A percentile compares a stretch with the other conserved stretches of the same genome.
These are phyloP conservation scores for Orbilia blumenaviensis DNA, from an alignment of 2,329 filamentous ascomycete species.

Conservation along the genomic window DNA sequence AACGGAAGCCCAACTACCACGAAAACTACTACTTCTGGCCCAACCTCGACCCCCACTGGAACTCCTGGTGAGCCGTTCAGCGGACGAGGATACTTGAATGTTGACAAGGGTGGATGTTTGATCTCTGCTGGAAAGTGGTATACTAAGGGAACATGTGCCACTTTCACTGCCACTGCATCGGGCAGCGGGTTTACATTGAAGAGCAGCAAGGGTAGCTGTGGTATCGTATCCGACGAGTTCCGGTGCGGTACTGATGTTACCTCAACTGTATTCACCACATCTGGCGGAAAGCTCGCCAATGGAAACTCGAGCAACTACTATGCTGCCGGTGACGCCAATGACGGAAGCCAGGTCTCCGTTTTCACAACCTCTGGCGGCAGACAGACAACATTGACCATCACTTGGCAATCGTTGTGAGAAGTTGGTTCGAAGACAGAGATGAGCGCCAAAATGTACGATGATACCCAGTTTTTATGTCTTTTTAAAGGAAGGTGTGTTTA, in stretches of 20 bases:
- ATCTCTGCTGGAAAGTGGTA: constrained; percentile 76
- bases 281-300: constrained; percentile 17
- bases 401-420: constrained; percentile 31
- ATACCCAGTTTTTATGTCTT: constrained; percentile 33
- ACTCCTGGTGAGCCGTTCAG: constrained; percentile 62
- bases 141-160: constrained; percentile 73
- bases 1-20: constrained; percentile 58
- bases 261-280: constrained; percentile 43
- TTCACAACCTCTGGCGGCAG: constrained; percentile 19
- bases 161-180: constrained; percentile 67
- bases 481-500: too few relatives aligned
- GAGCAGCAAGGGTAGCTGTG: constrained; percentile 70
- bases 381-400: constrained; percentile 11
- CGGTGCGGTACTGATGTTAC: constrained; percentile 51
- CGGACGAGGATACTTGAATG: constrained; percentile 71
- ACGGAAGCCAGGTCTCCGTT: constrained; percentile 26
- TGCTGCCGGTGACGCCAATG: constrained; percentile 26
- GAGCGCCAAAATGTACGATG: constrained; percentile 5
- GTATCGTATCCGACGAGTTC: constrained; percentile 64
- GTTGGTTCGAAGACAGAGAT: not conserved
- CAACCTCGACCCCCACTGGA: constrained; percentile 58
- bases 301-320: constrained; percentile 5
- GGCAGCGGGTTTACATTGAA: constrained; percentile 67
- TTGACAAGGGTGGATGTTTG: constrained; percentile 70
- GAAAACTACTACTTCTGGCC: constrained; percentile 59